Percentiles rank a stretch among this genome's conserved stretches.
phyloP scores from a whole-genome alignment of 768 basidiomycete genomes.

The Tubosaeta sp. region DNA sequence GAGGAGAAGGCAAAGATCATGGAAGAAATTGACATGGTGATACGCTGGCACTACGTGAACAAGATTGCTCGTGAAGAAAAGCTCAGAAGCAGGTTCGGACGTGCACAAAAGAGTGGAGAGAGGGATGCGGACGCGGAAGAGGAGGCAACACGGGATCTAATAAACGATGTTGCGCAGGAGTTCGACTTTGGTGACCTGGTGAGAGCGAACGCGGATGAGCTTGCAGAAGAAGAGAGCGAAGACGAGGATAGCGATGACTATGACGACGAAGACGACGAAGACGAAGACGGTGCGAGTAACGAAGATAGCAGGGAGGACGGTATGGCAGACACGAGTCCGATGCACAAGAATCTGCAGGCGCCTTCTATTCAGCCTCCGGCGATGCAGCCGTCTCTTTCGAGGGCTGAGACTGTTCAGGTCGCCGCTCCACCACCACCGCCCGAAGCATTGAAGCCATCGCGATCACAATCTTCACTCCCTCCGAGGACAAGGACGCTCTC shows the following conservation, averaged over 20 bases:
- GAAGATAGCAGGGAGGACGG: constrained; percentile 41
- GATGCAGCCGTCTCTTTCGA: background rate
- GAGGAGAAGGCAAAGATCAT: constrained; percentile 73
- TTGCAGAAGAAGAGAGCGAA: constrained; percentile 69
- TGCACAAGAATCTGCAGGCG: constrained; percentile 9
- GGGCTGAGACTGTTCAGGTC: background rate
- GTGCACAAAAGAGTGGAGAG: constrained; percentile 40
- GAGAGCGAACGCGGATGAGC: constrained; percentile 72
- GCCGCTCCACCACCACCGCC: background rate
- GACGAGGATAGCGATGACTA: constrained; percentile 40
- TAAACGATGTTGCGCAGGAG: constrained; percentile 77
- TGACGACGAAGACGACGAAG: constrained; percentile 33
- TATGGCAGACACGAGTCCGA: constrained; percentile 1
- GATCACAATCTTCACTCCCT: constrained; percentile 5
- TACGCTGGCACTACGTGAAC: constrained; percentile 89
- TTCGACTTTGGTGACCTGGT: constrained; percentile 79
- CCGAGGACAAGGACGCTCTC: constrained; percentile 37
- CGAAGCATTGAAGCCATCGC: background rate
- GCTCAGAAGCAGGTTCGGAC: constrained; percentile 79
- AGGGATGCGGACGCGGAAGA: constrained; percentile 64
- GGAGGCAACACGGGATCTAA: constrained; percentile 74
- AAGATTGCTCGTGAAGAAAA: constrained; percentile 93
- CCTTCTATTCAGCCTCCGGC: background rate
- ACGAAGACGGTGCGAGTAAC: constrained; percentile 34
- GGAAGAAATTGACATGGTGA: constrained; percentile 83